phyloP scores from a whole-genome alignment of 169 alveolate genomes.

The Plasmodium gonderi region DNA sequence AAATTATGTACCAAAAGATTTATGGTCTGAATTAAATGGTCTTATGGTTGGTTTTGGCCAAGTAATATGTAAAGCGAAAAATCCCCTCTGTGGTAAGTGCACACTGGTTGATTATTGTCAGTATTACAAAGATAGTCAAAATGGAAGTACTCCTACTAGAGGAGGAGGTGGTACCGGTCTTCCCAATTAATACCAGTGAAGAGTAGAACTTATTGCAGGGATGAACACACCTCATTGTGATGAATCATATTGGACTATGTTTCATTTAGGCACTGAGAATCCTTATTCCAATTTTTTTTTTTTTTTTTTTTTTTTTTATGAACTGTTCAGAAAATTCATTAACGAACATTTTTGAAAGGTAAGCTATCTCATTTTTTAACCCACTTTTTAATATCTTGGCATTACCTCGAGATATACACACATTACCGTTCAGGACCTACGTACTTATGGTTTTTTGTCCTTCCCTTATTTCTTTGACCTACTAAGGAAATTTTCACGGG shows the following conservation, averaged over 20 bases:
- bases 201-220: background rate
- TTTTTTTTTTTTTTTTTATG: slow-evolving; percentile 8
- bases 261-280: background rate
- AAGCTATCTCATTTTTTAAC: background rate
- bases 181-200: no score
- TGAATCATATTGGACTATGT: background rate
- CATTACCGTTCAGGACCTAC: no score
- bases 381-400: background rate
- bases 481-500: background rate
- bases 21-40: slow-evolving; percentile 93
- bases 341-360: background rate
- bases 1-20: slow-evolving; percentile 87
- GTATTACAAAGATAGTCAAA: slow-evolving; percentile 22
- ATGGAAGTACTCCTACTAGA: background rate
- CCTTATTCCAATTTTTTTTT: background rate
- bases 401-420: background rate
- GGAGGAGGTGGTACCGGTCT: background rate
- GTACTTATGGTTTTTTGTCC: no score
- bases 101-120: slow-evolving; percentile 41
- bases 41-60: slow-evolving; percentile 97
- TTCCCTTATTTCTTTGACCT: background rate
- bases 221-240: background rate
- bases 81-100: slow-evolving; percentile 78
- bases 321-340: slow-evolving; percentile 18
- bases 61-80: slow-evolving; percentile 89